Evolutionary conservation across 2,329 filamentous ascomycete species (phyloP).

Genomic region (Dactylellina sp.): DNA sequence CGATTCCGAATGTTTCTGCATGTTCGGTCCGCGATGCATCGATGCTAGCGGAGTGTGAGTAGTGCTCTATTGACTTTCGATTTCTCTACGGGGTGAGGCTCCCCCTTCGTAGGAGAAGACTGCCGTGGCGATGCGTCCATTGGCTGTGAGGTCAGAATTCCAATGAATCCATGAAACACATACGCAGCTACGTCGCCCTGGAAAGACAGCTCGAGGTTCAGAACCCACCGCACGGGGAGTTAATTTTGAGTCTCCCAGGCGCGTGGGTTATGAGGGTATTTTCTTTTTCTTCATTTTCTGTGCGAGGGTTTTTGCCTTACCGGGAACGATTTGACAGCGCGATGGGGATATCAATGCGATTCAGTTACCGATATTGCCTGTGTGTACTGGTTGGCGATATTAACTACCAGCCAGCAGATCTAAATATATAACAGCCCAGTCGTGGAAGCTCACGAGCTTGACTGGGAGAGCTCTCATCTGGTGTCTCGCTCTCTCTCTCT

Average conservation of each 20-base stretch:
- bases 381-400: slow-evolving; percentile 39
- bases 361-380: slow-evolving; percentile 43
- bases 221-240: too few species aligned
- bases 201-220: too few species aligned
- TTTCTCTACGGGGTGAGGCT: too few species aligned
- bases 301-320: neutral
- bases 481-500: too few species aligned
- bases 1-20: too few species aligned
- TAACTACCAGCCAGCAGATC: slow-evolving; percentile 18
- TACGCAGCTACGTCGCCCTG: neutral
- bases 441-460: slow-evolving; percentile 12
- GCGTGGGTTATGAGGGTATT: too few species aligned
- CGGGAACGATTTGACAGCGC: neutral
- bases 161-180: neutral
- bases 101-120: slow-evolving; percentile 4
- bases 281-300: neutral
- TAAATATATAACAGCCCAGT: slow-evolving; percentile 53
- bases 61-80: neutral
- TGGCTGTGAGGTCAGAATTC: neutral
- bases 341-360: neutral
- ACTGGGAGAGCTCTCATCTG: slow-evolving; percentile 9
- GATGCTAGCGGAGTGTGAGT: neutral
- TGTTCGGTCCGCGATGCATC: neutral
- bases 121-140: neutral
- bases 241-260: too few species aligned